These are phyloP conservation scores for Vishniacozyma victoriae DNA, from an alignment of 768 basidiomycete species.

Conservation along the genomic window DNA sequence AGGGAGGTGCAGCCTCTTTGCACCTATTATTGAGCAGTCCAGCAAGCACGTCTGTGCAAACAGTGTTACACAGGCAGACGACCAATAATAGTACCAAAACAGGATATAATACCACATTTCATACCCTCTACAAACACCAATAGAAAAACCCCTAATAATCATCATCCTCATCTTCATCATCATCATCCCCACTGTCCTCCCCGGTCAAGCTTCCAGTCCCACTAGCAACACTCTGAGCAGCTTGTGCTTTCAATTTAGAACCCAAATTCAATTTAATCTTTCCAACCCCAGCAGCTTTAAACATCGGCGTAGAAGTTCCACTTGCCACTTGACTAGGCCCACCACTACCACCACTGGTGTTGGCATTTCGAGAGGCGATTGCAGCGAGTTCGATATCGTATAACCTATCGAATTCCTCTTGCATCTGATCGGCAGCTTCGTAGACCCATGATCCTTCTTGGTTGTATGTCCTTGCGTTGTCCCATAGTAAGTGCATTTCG, in stretches of 20 bases:
- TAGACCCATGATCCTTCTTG: conserved; percentile 94
- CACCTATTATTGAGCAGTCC: too few relatives aligned
- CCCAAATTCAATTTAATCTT: conserved; percentile 65
- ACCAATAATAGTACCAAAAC: too few relatives aligned
- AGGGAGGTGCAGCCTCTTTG: too few relatives aligned
- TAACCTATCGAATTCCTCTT: conserved; percentile 71
- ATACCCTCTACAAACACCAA: too few relatives aligned
- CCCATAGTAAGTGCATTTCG: conserved; percentile 87
- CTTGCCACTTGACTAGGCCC: conserved; percentile 9
- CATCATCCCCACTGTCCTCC: conserved; percentile 61
- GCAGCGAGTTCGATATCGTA: conserved; percentile 53
- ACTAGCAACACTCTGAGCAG: conserved; percentile 47
- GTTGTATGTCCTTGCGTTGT: conserved; percentile 89
- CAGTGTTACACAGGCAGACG: too few relatives aligned
- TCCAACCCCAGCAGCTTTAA: conserved; percentile 27
- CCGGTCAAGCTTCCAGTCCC: conserved; percentile 57
- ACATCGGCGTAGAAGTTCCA: conserved; percentile 39
- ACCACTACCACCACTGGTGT: conserved; percentile 1
- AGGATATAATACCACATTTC: too few relatives aligned
- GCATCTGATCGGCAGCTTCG: conserved; percentile 88
- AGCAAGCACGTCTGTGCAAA: too few relatives aligned
- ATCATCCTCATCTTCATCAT: conserved; percentile 16
- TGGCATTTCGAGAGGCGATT: not conserved
- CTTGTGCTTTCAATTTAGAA: conserved; percentile 45
- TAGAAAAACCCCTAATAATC: conserved; percentile 2